Conservation (phyloP, 129 eudicot species). For the Flaveria sonorensis region DNA sequence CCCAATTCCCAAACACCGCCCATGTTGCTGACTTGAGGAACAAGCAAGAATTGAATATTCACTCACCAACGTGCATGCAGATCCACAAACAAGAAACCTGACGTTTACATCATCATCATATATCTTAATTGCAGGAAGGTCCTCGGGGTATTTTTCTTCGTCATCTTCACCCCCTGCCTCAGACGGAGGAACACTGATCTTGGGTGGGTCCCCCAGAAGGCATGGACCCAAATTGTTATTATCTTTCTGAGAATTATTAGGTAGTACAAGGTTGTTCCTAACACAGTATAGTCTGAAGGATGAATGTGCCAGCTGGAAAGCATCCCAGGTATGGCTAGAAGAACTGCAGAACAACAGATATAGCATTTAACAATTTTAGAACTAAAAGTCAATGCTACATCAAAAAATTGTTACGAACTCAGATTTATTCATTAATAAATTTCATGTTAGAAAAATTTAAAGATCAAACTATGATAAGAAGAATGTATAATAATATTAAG, state of each 20-base stretch:
- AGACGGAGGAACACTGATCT: slow-evolving; percentile 65
- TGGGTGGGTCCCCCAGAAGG: slow-evolving; percentile 88
- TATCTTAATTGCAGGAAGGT: slow-evolving; percentile 84
- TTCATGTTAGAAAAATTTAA: not conserved
- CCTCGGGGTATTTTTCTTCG: slow-evolving; percentile 69
- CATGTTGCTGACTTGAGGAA: slow-evolving; percentile 4
- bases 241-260: slow-evolving; percentile 39
- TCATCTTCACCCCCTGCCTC: slow-evolving; percentile 66
- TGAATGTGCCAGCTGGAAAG: slow-evolving; percentile 86
- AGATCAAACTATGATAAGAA: not conserved
- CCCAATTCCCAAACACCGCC: not conserved
- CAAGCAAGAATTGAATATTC: not conserved
- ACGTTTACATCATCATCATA: slow-evolving; percentile 81
- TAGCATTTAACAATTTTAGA: not conserved
- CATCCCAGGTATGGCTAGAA: slow-evolving; percentile 94
- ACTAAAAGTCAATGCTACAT: not conserved
- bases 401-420: not conserved
- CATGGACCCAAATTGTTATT: slow-evolving; percentile 60
- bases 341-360: slow-evolving; percentile 55
- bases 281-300: slow-evolving; percentile 76
- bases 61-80: slow-evolving; percentile 59
- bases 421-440: not conserved
- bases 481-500: not conserved
- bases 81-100: slow-evolving; percentile 84
- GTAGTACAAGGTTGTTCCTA: slow-evolving; percentile 56